These are phyloP conservation scores for Mollisia scopiformis DNA, from an alignment of 2,329 filamentous ascomycete genomes.

Conservation along the genomic window DNA sequence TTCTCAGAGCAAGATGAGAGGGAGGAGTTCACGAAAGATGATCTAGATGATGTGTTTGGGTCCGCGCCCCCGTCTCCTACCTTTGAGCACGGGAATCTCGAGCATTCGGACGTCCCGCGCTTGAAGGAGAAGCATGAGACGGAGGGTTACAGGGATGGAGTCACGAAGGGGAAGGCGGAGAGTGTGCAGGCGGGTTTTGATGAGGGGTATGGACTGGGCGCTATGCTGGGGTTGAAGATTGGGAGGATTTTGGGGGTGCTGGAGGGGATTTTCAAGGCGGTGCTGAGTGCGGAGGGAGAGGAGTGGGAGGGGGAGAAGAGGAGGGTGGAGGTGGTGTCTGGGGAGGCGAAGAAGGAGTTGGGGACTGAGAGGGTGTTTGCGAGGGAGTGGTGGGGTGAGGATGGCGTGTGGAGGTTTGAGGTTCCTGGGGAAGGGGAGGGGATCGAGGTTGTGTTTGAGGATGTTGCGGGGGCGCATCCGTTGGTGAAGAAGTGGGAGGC, in stretches of 20 bases:
- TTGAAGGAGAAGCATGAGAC: slow-evolving; percentile 50
- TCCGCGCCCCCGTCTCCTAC: slow-evolving; percentile 35
- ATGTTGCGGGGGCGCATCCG: slow-evolving; percentile 71
- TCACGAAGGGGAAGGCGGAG: slow-evolving; percentile 73
- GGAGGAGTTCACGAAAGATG: slow-evolving; percentile 24
- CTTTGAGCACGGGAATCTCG: slow-evolving; percentile 23
- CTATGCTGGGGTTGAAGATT: slow-evolving; percentile 73
- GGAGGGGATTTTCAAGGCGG: slow-evolving; percentile 66
- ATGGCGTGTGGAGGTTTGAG: slow-evolving; percentile 72
- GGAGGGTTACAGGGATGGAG: slow-evolving; percentile 87
- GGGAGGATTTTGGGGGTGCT: slow-evolving; percentile 78
- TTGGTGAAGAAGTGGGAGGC: slow-evolving; percentile 64
- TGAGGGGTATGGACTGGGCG: slow-evolving; percentile 84
- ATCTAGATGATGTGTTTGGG: slow-evolving; percentile 38
- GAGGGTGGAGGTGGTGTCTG: slow-evolving; percentile 41
- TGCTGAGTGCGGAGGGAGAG: slow-evolving; percentile 37
- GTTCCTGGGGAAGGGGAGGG: slow-evolving; percentile 46
- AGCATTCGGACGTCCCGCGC: slow-evolving; percentile 36
- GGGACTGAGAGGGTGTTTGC: slow-evolving; percentile 65
- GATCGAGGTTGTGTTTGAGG: slow-evolving; percentile 55
- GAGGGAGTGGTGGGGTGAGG: slow-evolving; percentile 65
- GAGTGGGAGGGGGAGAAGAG: slow-evolving; percentile 18
- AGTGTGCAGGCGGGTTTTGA: slow-evolving; percentile 90
- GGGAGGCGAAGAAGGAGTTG: slow-evolving; percentile 61
- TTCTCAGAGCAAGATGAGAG: neutral